Percentiles rank a stretch among this genome's conserved stretches.
Evolutionary conservation across 148 eudicot species (phyloP).

Genomic region (Camellia sinensis): DNA sequence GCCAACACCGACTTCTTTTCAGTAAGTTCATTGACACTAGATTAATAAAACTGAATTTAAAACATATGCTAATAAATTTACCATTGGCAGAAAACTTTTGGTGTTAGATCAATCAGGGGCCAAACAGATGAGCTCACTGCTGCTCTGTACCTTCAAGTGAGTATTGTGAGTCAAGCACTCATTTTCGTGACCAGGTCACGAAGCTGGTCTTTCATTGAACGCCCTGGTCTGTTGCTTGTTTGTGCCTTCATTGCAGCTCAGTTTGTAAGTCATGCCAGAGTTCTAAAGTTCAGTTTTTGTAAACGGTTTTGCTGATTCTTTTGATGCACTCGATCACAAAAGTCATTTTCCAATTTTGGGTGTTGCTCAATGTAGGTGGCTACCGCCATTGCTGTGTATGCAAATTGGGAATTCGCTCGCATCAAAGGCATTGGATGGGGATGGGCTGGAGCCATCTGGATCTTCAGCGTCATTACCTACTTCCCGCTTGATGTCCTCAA

Average conservation of each 20-base stretch:
- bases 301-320: background rate
- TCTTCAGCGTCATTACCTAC: constrained; percentile 67
- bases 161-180: constrained; percentile 89
- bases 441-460: constrained; percentile 91
- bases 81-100: constrained; percentile 37
- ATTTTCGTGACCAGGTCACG: constrained; percentile 88
- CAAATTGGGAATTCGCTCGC: constrained; percentile 68
- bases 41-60: background rate
- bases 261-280: constrained; percentile 31
- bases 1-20: constrained; percentile 64
- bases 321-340: background rate
- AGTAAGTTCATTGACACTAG: constrained; percentile 31
- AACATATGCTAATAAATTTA: background rate
- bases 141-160: constrained; percentile 90
- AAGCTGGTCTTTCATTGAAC: constrained; percentile 79
- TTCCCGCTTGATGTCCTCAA: constrained; percentile 82
- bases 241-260: constrained; percentile 72
- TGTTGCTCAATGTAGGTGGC: constrained; percentile 41
- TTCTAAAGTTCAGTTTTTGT: background rate
- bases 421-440: constrained; percentile 79
- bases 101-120: constrained; percentile 44
- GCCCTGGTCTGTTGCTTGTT: constrained; percentile 64
- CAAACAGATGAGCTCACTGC: constrained; percentile 58
- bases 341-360: background rate
- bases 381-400: constrained; percentile 75